Evolutionary conservation across 2,329 filamentous ascomycete genomes (phyloP).

Genomic region (Fusarium algeriense): DNA sequence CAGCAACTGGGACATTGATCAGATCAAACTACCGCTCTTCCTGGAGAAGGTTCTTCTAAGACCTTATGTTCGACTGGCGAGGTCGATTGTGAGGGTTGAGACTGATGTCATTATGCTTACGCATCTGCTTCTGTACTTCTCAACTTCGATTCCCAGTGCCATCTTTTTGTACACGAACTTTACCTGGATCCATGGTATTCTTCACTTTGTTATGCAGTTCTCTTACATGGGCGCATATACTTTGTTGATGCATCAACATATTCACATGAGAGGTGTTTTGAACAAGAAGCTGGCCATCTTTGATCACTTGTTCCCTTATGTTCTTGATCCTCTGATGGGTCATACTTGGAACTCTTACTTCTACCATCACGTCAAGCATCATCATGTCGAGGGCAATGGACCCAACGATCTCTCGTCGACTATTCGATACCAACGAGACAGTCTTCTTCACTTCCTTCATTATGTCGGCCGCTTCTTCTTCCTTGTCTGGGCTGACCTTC

Average conservation of each 20-base stretch:
- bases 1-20: slow-evolving; percentile 27
- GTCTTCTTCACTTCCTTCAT: slow-evolving; percentile 72
- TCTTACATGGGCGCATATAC: slow-evolving; percentile 82
- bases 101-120: slow-evolving; percentile 84
- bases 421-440: slow-evolving; percentile 80
- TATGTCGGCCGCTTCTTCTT: slow-evolving; percentile 82
- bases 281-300: slow-evolving; percentile 65
- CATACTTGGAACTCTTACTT: slow-evolving; percentile 89
- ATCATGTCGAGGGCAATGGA: slow-evolving; percentile 85
- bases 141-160: slow-evolving; percentile 77
- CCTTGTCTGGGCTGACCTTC: slow-evolving; percentile 80
- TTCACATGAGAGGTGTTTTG: slow-evolving; percentile 80
- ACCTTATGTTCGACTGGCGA: slow-evolving; percentile 70
- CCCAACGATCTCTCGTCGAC: slow-evolving; percentile 82
- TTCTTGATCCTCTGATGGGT: slow-evolving; percentile 81
- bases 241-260: slow-evolving; percentile 87
- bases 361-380: slow-evolving; percentile 88
- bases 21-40: slow-evolving; percentile 31
- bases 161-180: slow-evolving; percentile 74
- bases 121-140: slow-evolving; percentile 78
- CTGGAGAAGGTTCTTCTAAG: slow-evolving; percentile 57
- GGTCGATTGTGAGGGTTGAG: slow-evolving; percentile 69
- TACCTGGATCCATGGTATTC: slow-evolving; percentile 73
- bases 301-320: slow-evolving; percentile 77
- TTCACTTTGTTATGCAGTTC: slow-evolving; percentile 74